Evolutionary conservation across 2,329 filamentous ascomycete species (phyloP), one percentile per base, ranked within the genome.

Genomic region (Aspergillus sp.): DNA sequence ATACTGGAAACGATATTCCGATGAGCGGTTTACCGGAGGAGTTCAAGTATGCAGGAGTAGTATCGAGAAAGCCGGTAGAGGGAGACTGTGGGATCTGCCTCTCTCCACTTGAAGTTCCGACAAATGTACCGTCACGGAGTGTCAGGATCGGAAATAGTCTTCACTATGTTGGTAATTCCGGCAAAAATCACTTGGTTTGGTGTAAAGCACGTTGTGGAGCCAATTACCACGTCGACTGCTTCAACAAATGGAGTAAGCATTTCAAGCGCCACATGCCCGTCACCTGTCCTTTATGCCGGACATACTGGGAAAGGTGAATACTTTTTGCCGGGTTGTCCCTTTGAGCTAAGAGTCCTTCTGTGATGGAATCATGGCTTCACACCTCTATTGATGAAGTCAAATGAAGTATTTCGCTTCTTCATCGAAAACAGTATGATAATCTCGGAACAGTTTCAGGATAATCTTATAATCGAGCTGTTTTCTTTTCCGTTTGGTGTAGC

Each of bases 401-500:
- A 37, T 37, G 15, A 15, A 37, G 14, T 37, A 31, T 37, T 9
- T 15, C 35, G 6, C 2, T 37, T 37, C 14, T 37, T n/a, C 15
- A 15, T 37, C 35, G 15, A n/a, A n/a, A 37, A 37, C 15, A 37
- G 35, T n/a, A 7, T n/a, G 14, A 37, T 37, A 15, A 37, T 14
- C 14, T 37, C 14, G 35, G 14, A 37, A 37, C 3, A 37, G 2
- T n/a, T 15, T 14, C 14, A 27, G 31, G 52, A 17, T 1, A 35
- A 17, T 21, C 15, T 43, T 45, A 57, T 14, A 64, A 31, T 21
- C 59, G 57, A 19, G 62, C 59, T 6, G 43, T 12, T 14, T 55
- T 59, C 27, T 58, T 60, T 45, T 63, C 48, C 6, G 25, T 58
- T 11, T 54, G 52, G 14, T 61, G 55, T 39, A 79, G 69, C 86